phyloP scores from a whole-genome alignment of 495 filamentous ascomycete genomes.

The Letharia lupina region DNA sequence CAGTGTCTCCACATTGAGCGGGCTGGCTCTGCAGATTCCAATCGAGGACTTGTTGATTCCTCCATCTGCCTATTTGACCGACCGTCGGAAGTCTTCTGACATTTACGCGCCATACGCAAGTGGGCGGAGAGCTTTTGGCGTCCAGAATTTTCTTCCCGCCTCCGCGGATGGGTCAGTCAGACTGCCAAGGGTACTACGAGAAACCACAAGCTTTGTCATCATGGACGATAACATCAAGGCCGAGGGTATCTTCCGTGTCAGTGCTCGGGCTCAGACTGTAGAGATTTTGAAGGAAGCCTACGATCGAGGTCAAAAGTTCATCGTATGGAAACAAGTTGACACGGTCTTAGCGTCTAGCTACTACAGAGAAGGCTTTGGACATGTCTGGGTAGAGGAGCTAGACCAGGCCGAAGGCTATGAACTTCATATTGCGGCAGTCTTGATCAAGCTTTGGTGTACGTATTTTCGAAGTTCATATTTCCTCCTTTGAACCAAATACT shows the following conservation, averaged over 20 bases:
- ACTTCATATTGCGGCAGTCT: constrained; percentile 40
- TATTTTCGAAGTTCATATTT: too few relatives aligned
- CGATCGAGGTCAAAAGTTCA: constrained; percentile 44
- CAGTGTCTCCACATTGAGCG: constrained; percentile 41
- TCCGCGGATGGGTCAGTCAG: constrained; percentile 33
- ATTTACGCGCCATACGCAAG: constrained; percentile 44
- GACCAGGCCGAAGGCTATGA: constrained; percentile 42
- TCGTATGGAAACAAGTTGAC: constrained; percentile 39
- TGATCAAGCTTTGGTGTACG: constrained; percentile 46
- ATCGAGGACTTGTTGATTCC: constrained; percentile 45
- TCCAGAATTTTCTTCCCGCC: constrained; percentile 36
- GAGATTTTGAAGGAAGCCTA: constrained; percentile 46
- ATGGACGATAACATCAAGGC: constrained; percentile 34
- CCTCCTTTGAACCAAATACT: too few relatives aligned
- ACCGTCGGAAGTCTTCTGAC: constrained; percentile 39
- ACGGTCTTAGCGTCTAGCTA: constrained; percentile 26
- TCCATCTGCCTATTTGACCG: constrained; percentile 44
- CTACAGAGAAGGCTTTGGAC: constrained; percentile 26
- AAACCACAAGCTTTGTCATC: constrained; percentile 44
- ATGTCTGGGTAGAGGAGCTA: constrained; percentile 31
- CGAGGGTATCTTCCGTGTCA: constrained; percentile 47
- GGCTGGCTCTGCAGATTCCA: constrained; percentile 40
- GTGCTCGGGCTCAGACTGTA: constrained; percentile 37
- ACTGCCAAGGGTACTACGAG: constrained; percentile 43
- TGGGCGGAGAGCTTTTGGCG: constrained; percentile 37